Conservation (phyloP, 192 early-diverging fungal genomes). For the Mortierella hygrophila region DNA sequence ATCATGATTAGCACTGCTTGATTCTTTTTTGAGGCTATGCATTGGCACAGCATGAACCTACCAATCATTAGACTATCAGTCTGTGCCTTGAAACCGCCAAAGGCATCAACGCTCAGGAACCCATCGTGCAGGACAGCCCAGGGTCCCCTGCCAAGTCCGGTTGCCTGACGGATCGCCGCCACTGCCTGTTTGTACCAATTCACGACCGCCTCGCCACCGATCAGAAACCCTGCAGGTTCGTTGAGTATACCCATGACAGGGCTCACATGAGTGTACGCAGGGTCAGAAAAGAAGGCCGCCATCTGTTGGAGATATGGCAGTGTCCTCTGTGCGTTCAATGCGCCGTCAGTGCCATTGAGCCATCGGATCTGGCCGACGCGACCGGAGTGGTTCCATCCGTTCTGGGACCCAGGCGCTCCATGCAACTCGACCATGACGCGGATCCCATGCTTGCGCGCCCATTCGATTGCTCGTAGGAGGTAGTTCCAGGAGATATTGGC, state of each 20-base stretch:
- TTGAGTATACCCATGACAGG: constrained; percentile 66
- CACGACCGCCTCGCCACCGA: constrained; percentile 40
- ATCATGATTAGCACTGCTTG: not conserved
- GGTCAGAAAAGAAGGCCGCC: constrained; percentile 65
- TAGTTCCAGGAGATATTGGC: constrained; percentile 68
- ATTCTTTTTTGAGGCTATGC: no score
- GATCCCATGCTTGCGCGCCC: constrained; percentile 74
- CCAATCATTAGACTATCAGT: constrained; percentile 59
- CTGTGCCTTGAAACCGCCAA: constrained; percentile 53
- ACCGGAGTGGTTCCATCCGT: constrained; percentile 74
- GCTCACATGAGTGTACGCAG: constrained; percentile 59
- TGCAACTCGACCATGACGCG: constrained; percentile 80
- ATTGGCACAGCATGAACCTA: constrained; percentile 21
- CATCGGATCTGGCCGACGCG: constrained; percentile 54
- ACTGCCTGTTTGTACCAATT: constrained; percentile 60
- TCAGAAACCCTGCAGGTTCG: constrained; percentile 52
- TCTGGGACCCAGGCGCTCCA: constrained; percentile 79
- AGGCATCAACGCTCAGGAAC: constrained; percentile 50
- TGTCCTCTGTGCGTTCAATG: constrained; percentile 63
- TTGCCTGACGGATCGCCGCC: constrained; percentile 45
- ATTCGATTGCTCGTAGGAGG: constrained; percentile 66
- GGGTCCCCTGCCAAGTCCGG: constrained; percentile 38
- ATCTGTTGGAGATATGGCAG: constrained; percentile 64
- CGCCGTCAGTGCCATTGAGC: constrained; percentile 59
- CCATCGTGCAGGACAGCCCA: constrained; percentile 64